Conservation (phyloP, 2,329 filamentous ascomycete species). For the Xylariaceae sp. region DNA sequence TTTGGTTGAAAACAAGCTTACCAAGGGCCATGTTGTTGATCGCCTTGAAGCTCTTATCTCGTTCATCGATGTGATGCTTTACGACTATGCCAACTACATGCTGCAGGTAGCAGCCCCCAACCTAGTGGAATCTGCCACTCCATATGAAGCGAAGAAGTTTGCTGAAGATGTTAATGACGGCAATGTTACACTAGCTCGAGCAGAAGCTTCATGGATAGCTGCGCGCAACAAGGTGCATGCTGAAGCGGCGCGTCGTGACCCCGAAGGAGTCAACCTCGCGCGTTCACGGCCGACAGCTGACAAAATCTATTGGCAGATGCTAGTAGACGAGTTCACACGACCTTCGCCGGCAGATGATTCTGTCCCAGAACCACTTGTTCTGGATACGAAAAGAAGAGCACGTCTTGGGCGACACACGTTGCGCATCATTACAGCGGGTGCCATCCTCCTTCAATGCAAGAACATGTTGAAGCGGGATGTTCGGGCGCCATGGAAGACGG, state of each 20-base stretch:
- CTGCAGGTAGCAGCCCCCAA: slow-evolving; percentile 67
- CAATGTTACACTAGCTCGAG: slow-evolving; percentile 50
- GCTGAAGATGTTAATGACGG: slow-evolving; percentile 58
- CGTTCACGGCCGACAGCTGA: slow-evolving; percentile 60
- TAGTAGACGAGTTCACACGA: slow-evolving; percentile 71
- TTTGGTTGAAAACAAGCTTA: slow-evolving; percentile 58
- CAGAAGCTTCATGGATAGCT: slow-evolving; percentile 62
- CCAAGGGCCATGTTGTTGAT: slow-evolving; percentile 63
- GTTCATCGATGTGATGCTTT: slow-evolving; percentile 72
- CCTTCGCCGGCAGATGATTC: slow-evolving; percentile 49
- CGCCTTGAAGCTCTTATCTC: slow-evolving; percentile 71
- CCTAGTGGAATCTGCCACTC: slow-evolving; percentile 64
- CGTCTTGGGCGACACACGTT: slow-evolving; percentile 53
- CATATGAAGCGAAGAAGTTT: slow-evolving; percentile 73
- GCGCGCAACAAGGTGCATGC: slow-evolving; percentile 61
- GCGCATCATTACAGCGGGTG: slow-evolving; percentile 67
- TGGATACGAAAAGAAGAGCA: slow-evolving; percentile 62
- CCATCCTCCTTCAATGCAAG: slow-evolving; percentile 75
- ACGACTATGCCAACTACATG: slow-evolving; percentile 80
- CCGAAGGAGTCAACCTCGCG: slow-evolving; percentile 60
- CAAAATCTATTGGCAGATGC: slow-evolving; percentile 70
- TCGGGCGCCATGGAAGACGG: slow-evolving; percentile 70
- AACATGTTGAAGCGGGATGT: slow-evolving; percentile 80
- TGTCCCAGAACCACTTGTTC: slow-evolving; percentile 68
- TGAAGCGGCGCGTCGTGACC: slow-evolving; percentile 65